Percentiles rank a stretch among this genome's conserved stretches.
Conservation (phyloP, 2,329 filamentous ascomycete genomes). For the Teratosphaeria gauchensis region DNA sequence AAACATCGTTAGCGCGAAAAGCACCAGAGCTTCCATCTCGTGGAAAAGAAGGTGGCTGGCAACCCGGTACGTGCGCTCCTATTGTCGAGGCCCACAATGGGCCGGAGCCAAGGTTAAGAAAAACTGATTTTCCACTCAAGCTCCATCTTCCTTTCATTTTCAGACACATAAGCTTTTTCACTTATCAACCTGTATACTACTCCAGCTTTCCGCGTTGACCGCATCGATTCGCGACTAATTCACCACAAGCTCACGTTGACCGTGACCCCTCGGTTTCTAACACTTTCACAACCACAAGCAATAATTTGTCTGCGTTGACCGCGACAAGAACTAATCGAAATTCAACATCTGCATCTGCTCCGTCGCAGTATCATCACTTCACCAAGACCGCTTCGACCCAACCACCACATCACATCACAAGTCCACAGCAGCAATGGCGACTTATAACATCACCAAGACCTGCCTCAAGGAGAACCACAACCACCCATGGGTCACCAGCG, state of each 20-base stretch:
- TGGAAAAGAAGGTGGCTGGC: background rate
- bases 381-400: background rate
- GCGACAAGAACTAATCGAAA: background rate
- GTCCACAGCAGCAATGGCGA: background rate
- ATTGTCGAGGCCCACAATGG: background rate
- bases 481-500: slow-evolving; percentile 16
- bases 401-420: background rate
- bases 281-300: background rate
- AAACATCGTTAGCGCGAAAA: background rate
- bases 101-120: background rate
- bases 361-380: background rate
- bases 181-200: background rate
- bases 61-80: background rate
- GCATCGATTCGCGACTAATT: background rate
- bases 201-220: background rate
- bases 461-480: slow-evolving; percentile 16
- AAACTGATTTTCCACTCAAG: background rate
- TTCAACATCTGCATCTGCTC: background rate
- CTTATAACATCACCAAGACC: slow-evolving; percentile 12
- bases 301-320: background rate
- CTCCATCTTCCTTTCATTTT: background rate
- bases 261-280: background rate
- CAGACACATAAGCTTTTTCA: background rate
- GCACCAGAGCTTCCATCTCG: background rate
- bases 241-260: background rate